phyloP scores from a whole-genome alignment of 2,329 filamentous ascomycete genomes.

The Colletotrichum paranaense region DNA sequence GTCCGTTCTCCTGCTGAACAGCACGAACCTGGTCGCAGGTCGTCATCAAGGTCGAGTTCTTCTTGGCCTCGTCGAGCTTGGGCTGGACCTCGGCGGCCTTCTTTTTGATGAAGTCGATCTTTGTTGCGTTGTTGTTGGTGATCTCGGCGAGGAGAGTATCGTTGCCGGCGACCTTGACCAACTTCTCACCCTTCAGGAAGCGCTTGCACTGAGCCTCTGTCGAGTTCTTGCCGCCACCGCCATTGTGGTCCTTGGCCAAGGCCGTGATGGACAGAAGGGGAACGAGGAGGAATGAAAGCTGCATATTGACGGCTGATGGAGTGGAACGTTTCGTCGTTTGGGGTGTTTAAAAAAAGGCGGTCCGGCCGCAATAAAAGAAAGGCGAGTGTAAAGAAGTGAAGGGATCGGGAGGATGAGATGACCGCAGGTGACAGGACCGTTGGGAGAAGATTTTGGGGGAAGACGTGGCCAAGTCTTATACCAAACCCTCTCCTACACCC shows the following conservation, averaged over 20 bases:
- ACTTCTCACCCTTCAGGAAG: slow-evolving; percentile 43
- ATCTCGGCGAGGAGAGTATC: slow-evolving; percentile 46
- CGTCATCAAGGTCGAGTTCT: slow-evolving; percentile 49
- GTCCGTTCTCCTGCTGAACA: slow-evolving; percentile 41
- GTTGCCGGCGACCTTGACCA: slow-evolving; percentile 49
- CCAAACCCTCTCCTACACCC: slow-evolving; percentile 30
- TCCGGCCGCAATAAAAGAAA: slow-evolving; percentile 34
- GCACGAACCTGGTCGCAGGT: slow-evolving; percentile 47
- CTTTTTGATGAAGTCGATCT: slow-evolving; percentile 48
- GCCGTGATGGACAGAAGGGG: slow-evolving; percentile 22
- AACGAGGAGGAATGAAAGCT: slow-evolving; percentile 30
- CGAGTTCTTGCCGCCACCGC: slow-evolving; percentile 37
- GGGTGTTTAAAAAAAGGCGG: slow-evolving; percentile 19
- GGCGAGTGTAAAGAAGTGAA: slow-evolving; percentile 17
- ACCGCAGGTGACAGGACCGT: slow-evolving; percentile 17
- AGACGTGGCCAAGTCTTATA: slow-evolving; percentile 32
- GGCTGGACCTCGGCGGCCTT: slow-evolving; percentile 47
- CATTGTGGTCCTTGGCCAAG: slow-evolving; percentile 44
- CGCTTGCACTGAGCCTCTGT: slow-evolving; percentile 47
- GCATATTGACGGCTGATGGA: slow-evolving; percentile 25
- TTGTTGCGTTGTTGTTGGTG: slow-evolving; percentile 49
- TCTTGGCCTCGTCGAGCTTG: slow-evolving; percentile 41
- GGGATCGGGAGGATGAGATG: slow-evolving; percentile 24
- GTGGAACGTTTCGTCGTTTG: not conserved
- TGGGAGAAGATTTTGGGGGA: not conserved